These are phyloP conservation scores for Chaetothyriales sp. DNA, from an alignment of 2,329 filamentous ascomycete genomes.

Conservation along the genomic window DNA sequence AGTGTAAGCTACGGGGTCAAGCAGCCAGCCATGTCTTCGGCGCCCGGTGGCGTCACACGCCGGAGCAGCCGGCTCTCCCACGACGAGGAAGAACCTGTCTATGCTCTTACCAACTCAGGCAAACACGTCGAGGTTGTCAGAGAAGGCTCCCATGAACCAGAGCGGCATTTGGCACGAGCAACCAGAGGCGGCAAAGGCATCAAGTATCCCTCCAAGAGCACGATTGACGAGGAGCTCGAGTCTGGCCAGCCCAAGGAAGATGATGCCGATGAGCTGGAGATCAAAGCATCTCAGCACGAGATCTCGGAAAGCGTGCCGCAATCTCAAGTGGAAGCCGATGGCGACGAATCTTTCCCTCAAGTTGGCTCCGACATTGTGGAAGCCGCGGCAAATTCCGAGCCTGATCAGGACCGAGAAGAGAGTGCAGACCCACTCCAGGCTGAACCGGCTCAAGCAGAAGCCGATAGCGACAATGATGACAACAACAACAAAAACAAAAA, in stretches of 20 bases:
- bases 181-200: conserved; percentile 31
- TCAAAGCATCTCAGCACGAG: conserved; percentile 30
- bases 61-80: conserved; percentile 48
- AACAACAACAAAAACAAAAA: conserved; percentile 13
- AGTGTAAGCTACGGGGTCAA: conserved; percentile 22
- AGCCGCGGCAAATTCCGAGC: not conserved
- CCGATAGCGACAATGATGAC: conserved; percentile 12
- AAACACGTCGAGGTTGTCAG: conserved; percentile 42
- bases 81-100: conserved; percentile 41
- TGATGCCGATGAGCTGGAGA: conserved; percentile 19
- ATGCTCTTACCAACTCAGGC: conserved; percentile 46
- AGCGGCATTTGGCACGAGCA: conserved; percentile 29
- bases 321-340: conserved; percentile 20
- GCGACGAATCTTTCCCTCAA: conserved; percentile 16
- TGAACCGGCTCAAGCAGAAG: conserved; percentile 14
- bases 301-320: conserved; percentile 30
- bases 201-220: conserved; percentile 25
- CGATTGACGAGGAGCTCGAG: conserved; percentile 28
- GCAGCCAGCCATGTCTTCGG: conserved; percentile 17
- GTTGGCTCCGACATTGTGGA: conserved; percentile 10
- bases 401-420: not conserved
- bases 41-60: conserved; percentile 23
- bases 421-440: conserved; percentile 4
- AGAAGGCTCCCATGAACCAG: conserved; percentile 40
- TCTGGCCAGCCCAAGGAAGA: conserved; percentile 19